Base-by-base conservation (phyloP, 2,329 filamentous ascomycete species). In the Fusarium austroafricanum region DNA sequence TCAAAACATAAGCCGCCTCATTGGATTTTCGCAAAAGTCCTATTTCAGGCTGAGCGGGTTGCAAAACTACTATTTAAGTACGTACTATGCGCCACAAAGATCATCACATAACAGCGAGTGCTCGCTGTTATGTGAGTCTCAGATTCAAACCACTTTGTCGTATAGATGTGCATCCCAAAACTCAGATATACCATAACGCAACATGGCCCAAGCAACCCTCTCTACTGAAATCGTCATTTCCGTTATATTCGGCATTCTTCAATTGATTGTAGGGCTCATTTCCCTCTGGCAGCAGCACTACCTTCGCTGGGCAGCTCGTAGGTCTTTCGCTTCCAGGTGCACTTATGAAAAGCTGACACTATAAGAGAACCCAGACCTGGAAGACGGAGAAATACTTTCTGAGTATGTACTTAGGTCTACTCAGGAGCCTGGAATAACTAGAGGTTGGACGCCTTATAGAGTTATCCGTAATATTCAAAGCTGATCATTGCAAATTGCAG, bases 301-400 rank as follows among this genome's bases (percentile, higher is more conserved):
- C 7, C 18, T 61, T 61, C 47, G 29, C 0, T 18, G 17, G 46
- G 0, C 10, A 7, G 29, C 23, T 4, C 37, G 58, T 61, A 12
- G 9, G 58, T 15, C 28, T 9, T 0, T 10, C 0, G 0, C 6
- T n/a, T 6, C 0, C 4, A 2, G 1, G 2, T 2, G 2, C 0
- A 31, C 1, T 0, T 12, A 12, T 7, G 1, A 10, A 29, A 0
- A 9, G 15, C 21, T 61, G 6, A 61, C 8, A 1, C 12, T 2
- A 2, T 2, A 46, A 46, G n/a, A 14, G n/a, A 14, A 3, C 40
- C 40, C 0, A 46, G 28, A 11, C 6, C 18, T 1, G 12, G 2
- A 26, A 46, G 56, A 21, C 1, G 46, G 42, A 46, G 56, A 18
- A 29, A 40, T 1, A 21, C 28, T n/a, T 5, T 45, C 8, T 61